These are phyloP conservation scores for Ogataea dorogensis DNA, from an alignment of 805 yeast species.

Conservation along the genomic window DNA sequence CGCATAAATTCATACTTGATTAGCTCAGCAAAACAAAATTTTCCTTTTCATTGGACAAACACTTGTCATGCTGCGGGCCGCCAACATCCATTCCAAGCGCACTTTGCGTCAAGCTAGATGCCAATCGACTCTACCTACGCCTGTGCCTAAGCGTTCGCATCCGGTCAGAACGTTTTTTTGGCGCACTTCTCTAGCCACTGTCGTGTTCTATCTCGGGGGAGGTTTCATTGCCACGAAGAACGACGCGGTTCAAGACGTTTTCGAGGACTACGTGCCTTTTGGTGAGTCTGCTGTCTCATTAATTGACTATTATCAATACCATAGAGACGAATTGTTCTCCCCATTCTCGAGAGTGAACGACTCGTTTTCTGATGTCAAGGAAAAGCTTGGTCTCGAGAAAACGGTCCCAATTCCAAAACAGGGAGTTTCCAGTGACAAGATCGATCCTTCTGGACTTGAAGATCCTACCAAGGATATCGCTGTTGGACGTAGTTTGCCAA, in stretches of 20 bases:
- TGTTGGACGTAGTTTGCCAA: constrained; percentile 26
- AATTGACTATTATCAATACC: constrained; percentile 40
- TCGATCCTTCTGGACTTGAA: constrained; percentile 23
- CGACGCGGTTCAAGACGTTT: constrained; percentile 60
- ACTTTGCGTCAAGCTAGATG: constrained; percentile 21
- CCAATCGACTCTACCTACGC: constrained; percentile 24
- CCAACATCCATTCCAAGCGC: constrained; percentile 10
- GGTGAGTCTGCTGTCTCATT: constrained; percentile 54
- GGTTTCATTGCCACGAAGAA: constrained; percentile 54
- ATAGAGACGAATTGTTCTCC: constrained; percentile 22
- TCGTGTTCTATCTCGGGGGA: constrained; percentile 53
- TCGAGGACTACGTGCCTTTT: constrained; percentile 62
- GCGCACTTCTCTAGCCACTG: constrained; percentile 27
- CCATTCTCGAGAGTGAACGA: constrained; percentile 23
- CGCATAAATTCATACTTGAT: no score
- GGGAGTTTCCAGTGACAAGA: constrained; percentile 36
- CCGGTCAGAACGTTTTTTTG: constrained; percentile 29
- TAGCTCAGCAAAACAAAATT: constrained; percentile 11
- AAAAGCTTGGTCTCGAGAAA: constrained; percentile 40
- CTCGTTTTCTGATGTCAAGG: constrained; percentile 36
- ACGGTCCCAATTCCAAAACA: constrained; percentile 40
- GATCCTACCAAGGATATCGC: constrained; percentile 5
- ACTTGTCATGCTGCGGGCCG: constrained; percentile 8
- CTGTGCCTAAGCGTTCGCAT: constrained; percentile 17
- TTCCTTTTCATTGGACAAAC: constrained; percentile 21